These are phyloP conservation scores for Telfairia occidentalis DNA, from an alignment of 331 rosid species.

Conservation along the genomic window DNA sequence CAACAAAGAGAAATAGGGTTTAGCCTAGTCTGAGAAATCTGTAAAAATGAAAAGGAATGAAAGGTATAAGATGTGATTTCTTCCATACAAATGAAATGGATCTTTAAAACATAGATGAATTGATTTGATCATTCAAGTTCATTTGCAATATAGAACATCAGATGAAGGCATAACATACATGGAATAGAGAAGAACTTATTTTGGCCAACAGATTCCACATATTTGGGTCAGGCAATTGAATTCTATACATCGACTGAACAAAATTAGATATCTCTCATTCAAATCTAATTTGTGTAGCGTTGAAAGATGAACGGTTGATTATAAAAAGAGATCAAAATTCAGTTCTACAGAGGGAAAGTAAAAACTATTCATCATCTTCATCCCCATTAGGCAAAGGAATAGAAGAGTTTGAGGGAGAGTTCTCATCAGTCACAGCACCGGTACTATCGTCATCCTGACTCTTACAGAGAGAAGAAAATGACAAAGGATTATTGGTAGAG, in stretches of 20 bases:
- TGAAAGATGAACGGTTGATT: background rate
- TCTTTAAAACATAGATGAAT: background rate
- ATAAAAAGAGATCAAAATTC: background rate
- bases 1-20: background rate
- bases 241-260: background rate
- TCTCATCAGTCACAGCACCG: conserved; percentile 72
- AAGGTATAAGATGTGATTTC: background rate
- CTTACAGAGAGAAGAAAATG: conserved; percentile 55
- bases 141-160: background rate
- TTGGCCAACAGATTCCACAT: background rate
- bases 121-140: background rate
- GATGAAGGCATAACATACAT: background rate
- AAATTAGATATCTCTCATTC: background rate
- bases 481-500: conserved; percentile 75
- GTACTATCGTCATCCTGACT: conserved; percentile 56
- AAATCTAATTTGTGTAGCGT: background rate
- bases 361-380: conserved; percentile 27
- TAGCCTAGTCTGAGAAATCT: background rate
- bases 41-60: background rate
- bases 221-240: background rate
- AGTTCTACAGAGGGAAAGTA: conserved; percentile 19
- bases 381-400: conserved; percentile 33
- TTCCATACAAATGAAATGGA: background rate
- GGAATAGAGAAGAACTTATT: background rate
- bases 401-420: conserved; percentile 58